These are phyloP conservation scores for Periconia sp. DNA, from an alignment of 2,329 filamentous ascomycete species.

Conservation along the genomic window DNA sequence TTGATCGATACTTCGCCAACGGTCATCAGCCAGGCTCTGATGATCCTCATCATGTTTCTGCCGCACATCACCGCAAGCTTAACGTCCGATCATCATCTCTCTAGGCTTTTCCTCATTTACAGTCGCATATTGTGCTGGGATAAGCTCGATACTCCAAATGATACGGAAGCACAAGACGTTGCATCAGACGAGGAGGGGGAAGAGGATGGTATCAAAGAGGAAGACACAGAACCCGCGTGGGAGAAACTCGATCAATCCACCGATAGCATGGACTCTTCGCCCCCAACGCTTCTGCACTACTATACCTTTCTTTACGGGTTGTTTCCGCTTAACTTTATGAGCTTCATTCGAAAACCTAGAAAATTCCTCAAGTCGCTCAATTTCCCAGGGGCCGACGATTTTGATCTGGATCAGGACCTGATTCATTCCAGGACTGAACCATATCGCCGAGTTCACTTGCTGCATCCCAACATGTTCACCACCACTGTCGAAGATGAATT, in stretches of 20 bases:
- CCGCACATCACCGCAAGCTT: conserved; percentile 77
- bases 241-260: conserved; percentile 64
- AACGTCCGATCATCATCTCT: conserved; percentile 61
- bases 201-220: conserved; percentile 43
- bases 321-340: conserved; percentile 84
- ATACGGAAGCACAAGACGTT: conserved; percentile 11
- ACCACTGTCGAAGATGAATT: conserved; percentile 79
- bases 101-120: conserved; percentile 79
- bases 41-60: conserved; percentile 76
- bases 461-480: conserved; percentile 84
- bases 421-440: conserved; percentile 75
- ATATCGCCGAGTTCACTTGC: conserved; percentile 70
- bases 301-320: conserved; percentile 82
- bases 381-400: conserved; percentile 68
- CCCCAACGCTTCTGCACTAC: conserved; percentile 71
- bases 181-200: conserved; percentile 38
- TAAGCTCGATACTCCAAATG: conserved; percentile 44
- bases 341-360: conserved; percentile 80
- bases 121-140: conserved; percentile 81
- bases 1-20: conserved; percentile 78
- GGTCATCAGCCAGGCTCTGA: conserved; percentile 73
- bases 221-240: conserved; percentile 54
- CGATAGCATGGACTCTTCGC: conserved; percentile 55
- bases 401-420: conserved; percentile 76
- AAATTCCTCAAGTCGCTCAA: conserved; percentile 75